These are phyloP conservation scores for Acer campestre DNA, from an alignment of 345 rosid genomes.

Conservation along the genomic window DNA sequence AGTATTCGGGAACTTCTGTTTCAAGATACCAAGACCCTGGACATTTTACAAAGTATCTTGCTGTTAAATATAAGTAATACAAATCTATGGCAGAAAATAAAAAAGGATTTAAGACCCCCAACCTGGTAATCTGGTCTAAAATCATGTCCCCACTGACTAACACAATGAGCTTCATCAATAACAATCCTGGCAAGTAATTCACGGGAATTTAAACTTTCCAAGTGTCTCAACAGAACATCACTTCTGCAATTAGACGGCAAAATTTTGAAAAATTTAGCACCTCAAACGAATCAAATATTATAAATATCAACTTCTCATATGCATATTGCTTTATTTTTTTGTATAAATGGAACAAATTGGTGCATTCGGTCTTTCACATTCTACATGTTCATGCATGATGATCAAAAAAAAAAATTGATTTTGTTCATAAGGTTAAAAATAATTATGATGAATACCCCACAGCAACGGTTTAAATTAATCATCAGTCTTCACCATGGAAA, in stretches of 20 bases:
- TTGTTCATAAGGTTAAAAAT: not conserved
- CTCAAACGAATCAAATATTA: constrained; percentile 8
- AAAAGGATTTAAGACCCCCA: constrained; percentile 26
- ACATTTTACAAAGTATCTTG: constrained; percentile 21
- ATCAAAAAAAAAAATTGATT: not conserved
- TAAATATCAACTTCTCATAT: constrained; percentile 6
- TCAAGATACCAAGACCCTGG: constrained; percentile 96
- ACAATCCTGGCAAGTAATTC: constrained; percentile 91
- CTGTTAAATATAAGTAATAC: constrained; percentile 24
- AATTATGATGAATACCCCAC: not conserved
- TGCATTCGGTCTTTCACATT: not conserved
- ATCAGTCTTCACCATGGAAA: not conserved
- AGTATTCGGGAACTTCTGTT: constrained; percentile 84
- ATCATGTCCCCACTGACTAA: constrained; percentile 99
- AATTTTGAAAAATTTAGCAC: constrained; percentile 20
- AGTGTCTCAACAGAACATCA: constrained; percentile 82
- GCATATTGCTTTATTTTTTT: not conserved
- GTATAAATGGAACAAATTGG: not conserved
- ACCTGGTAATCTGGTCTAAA: constrained; percentile 99
- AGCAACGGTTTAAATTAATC: not conserved
- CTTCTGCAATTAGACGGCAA: constrained; percentile 61
- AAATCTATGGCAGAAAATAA: constrained; percentile 3
- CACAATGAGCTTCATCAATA: constrained; percentile 99
- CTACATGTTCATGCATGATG: not conserved
- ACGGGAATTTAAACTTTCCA: constrained; percentile 76